Conservation (phyloP, 768 basidiomycete genomes). For the Xerocomellus dryophilus region DNA sequence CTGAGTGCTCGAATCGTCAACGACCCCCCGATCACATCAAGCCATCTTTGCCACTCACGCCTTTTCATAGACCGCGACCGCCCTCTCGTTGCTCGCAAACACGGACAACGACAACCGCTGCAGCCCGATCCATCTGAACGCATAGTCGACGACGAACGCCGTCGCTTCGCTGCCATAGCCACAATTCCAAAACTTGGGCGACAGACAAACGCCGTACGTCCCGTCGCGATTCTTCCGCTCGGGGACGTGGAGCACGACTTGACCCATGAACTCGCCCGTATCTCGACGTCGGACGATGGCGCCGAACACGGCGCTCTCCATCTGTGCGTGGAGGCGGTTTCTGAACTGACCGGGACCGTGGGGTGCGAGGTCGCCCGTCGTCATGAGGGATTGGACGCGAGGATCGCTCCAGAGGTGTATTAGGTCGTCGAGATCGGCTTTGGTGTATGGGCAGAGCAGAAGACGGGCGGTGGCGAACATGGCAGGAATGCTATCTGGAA, state of each 20-base stretch:
- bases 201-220: constrained; percentile 32
- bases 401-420: constrained; percentile 30
- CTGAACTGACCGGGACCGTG: constrained; percentile 13
- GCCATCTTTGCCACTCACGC: constrained; percentile 32
- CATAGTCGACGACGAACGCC: constrained; percentile 39
- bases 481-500: neutral
- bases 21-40: neutral
- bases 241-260: constrained; percentile 26
- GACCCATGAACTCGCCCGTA: constrained; percentile 33
- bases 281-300: constrained; percentile 29
- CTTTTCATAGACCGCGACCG: constrained; percentile 40
- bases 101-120: constrained; percentile 42
- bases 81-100: constrained; percentile 37
- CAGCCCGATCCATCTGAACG: constrained; percentile 38
- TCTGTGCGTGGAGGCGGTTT: constrained; percentile 19
- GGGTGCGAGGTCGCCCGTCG: constrained; percentile 14
- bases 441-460: constrained; percentile 31
- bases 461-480: constrained; percentile 36
- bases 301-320: constrained; percentile 28
- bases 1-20: too few species aligned
- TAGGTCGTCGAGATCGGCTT: constrained; percentile 33
- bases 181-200: constrained; percentile 34
- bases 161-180: constrained; percentile 44
- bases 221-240: constrained; percentile 32
- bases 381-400: constrained; percentile 23